Conservation (phyloP, 176 grass and related monocot species). For the Olyra latifolia region DNA sequence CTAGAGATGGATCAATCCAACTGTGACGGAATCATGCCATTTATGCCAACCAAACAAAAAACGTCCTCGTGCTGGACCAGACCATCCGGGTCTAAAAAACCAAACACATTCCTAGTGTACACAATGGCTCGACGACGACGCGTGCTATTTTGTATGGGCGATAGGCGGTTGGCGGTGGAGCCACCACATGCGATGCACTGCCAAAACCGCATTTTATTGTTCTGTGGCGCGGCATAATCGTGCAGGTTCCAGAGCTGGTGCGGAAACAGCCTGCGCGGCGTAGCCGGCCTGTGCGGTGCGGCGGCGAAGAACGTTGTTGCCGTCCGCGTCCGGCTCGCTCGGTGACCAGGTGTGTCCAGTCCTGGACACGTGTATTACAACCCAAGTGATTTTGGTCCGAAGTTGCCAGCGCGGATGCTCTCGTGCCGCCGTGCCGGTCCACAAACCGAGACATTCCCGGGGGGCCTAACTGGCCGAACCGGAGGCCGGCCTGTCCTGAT, state of each 20-base stretch:
- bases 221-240: slow-evolving; percentile 19
- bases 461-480: not conserved
- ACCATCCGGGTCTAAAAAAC: no score
- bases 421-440: not conserved
- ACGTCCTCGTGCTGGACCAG: no score
- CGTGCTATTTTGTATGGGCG: slow-evolving; percentile 28
- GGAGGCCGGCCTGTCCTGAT: not conserved
- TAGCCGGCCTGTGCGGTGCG: slow-evolving; percentile 18
- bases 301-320: slow-evolving; percentile 1
- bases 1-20: no score
- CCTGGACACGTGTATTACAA: not conserved
- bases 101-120: no score
- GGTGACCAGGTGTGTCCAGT: not conserved
- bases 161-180: slow-evolving; percentile 14
- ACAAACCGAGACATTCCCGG: not conserved
- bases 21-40: no score
- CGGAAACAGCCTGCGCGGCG: not conserved
- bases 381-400: not conserved
- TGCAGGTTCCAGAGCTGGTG: slow-evolving; percentile 33
- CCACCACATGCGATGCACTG: not conserved
- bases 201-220: not conserved
- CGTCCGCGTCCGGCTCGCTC: not conserved
- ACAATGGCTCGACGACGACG: not conserved
- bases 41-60: no score
- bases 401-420: no score